Evolutionary conservation across 352 stramenopile genomes (phyloP), one percentile per base, ranked within the genome.

Genomic region (Phytopythium montanum): DNA sequence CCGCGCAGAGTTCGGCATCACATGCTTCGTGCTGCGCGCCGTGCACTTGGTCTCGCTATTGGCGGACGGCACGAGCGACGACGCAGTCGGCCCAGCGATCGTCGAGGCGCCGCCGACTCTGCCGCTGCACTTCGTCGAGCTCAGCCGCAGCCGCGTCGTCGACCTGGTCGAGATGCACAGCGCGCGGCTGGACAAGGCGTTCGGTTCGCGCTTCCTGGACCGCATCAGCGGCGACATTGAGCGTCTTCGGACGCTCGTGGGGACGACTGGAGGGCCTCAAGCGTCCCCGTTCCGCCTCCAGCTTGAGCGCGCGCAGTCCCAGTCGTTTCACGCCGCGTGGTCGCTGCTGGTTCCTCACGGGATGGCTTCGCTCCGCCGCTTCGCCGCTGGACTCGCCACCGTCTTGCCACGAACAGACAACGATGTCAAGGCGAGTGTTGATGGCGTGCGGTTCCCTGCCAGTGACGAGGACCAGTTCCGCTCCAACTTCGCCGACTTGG

Each of bases 151-250:
- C 3, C n/a, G 50, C 10, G 50, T 63, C 8, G 68, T 72, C 7
- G 68, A 75, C 28, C 50, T 72, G 26, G 57, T 75, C 18, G 64
- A 75, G 36, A 50, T 34, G 41, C 60, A 75, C 42, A 69, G 68
- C 51, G 41, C 58, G 16, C 64, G 68, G 4, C 55, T 75, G 3
- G 60, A 72, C 44, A 29, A 45, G 3, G 49, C 56, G 18, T 75
- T 64, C 54, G 64, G 59, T 23, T 25, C 54, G 13, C 29, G 54
- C 29, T 73, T 70, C 56, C 41, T 72, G 16, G 68, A 76, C 52
- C 21, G 41, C 39, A 59, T 67, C 21, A 68, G 39, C 16, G 51
- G 55, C 13, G 52, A 76, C 31, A 76, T 76, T 29, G 62, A 69
- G 34, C 52, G 66, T 2, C 54, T 73, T 18, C 65, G 61, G 3